These are phyloP conservation scores for Nicotiana knightiana DNA, from an alignment of 257 asterid species.

Conservation along the genomic window DNA sequence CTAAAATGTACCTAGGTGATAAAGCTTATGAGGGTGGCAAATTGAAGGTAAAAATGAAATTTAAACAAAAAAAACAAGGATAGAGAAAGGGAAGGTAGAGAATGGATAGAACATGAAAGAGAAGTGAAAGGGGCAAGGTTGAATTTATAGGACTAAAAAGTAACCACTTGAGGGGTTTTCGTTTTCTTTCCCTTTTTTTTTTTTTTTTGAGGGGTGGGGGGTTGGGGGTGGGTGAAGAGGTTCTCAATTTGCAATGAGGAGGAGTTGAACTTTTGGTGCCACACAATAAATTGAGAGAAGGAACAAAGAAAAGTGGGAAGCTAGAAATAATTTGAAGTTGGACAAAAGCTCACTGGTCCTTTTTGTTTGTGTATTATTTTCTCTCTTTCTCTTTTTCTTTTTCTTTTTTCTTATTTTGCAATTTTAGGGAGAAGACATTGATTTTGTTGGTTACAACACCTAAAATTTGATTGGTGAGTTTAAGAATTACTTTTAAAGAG, in stretches of 20 bases:
- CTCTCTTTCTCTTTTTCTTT: background rate
- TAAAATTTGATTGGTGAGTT: background rate
- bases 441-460: background rate
- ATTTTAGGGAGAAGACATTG: background rate
- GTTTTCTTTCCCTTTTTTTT: background rate
- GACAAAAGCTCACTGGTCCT: background rate
- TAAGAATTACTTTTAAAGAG: background rate
- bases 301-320: background rate
- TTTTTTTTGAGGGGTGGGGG: no score
- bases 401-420: background rate
- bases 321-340: background rate
- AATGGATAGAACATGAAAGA: conserved; percentile 28
- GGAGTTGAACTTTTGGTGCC: background rate
- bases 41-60: background rate
- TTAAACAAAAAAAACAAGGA: background rate
- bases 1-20: background rate
- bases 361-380: background rate
- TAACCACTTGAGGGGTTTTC: background rate
- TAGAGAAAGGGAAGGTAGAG: background rate
- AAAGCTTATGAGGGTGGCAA: background rate
- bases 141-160: conserved; percentile 48
- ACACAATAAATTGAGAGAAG: background rate
- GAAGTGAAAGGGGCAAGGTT: conserved; percentile 36
- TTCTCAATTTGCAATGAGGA: background rate
- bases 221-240: background rate